Percentiles rank a stretch among this genome's conserved stretches.
These are phyloP conservation scores for Apophysomyces trapeziformis DNA, from an alignment of 371 early-diverging fungal species.

Conservation along the genomic window DNA sequence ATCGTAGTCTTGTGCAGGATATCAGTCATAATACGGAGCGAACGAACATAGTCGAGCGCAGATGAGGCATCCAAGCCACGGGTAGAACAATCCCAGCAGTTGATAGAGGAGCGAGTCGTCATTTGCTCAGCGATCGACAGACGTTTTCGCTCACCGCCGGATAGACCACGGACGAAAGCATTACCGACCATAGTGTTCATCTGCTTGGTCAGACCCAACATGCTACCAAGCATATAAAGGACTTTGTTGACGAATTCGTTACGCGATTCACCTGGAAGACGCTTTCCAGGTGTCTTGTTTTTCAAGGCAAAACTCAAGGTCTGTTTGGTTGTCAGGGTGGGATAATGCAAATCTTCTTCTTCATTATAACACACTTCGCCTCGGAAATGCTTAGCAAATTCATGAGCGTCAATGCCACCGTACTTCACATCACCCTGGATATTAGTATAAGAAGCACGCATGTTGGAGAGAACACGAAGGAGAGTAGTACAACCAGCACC, in stretches of 20 bases:
- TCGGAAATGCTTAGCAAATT: constrained; percentile 40
- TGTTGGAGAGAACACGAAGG: constrained; percentile 52
- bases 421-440: constrained; percentile 45
- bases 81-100: constrained; percentile 87
- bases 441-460: constrained; percentile 41
- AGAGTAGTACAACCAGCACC: constrained; percentile 58
- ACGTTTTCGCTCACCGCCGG: constrained; percentile 89
- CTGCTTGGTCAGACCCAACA: constrained; percentile 73
- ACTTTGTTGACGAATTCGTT: constrained; percentile 33
- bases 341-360: constrained; percentile 57
- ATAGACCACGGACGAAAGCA: constrained; percentile 78
- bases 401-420: constrained; percentile 48
- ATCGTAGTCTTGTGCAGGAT: constrained; percentile 63
- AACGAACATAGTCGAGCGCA: constrained; percentile 75
- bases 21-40: constrained; percentile 68
- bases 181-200: constrained; percentile 83
- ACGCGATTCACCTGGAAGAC: constrained; percentile 28
- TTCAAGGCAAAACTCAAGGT: constrained; percentile 55
- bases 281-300: constrained; percentile 48
- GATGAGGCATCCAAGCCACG: constrained; percentile 90
- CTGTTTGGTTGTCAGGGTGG: constrained; percentile 49
- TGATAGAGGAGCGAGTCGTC: constrained; percentile 71
- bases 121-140: constrained; percentile 85
- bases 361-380: constrained; percentile 52
- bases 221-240: constrained; percentile 49